Evolutionary conservation across 441 rosid genomes (phyloP).

Genomic region (Geranium incanum): DNA sequence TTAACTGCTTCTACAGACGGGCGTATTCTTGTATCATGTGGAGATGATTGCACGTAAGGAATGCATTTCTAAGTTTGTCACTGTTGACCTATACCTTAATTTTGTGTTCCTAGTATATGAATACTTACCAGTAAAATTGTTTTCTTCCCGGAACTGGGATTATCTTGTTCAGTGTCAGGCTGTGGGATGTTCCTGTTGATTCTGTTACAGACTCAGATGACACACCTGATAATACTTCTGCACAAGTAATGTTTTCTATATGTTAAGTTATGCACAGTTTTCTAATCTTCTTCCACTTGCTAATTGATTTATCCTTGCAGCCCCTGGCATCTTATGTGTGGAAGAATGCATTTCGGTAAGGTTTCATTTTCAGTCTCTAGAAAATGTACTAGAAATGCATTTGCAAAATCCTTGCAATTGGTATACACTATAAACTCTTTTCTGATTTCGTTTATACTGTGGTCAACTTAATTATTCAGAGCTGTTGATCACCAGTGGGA

Average conservation of each 20-base stretch:
- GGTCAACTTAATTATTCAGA: slow-evolving; percentile 31
- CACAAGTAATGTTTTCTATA: slow-evolving; percentile 41
- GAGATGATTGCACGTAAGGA: slow-evolving; percentile 85
- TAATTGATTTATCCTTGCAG: slow-evolving; percentile 35
- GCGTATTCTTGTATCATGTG: slow-evolving; percentile 63
- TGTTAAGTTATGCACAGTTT: slow-evolving; percentile 4
- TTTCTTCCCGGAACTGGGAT: neutral
- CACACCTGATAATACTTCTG: slow-evolving; percentile 30
- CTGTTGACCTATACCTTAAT: neutral
- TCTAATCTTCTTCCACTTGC: slow-evolving; percentile 9
- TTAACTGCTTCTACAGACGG: slow-evolving; percentile 87
- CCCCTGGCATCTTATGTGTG: slow-evolving; percentile 61
- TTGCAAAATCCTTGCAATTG: neutral
- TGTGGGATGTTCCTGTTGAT: slow-evolving; percentile 84
- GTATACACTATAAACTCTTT: neutral
- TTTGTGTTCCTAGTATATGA: neutral
- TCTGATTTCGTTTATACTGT: neutral
- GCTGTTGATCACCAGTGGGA: slow-evolving; percentile 94
- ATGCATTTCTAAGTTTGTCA: slow-evolving; percentile 10
- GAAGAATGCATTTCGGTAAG: slow-evolving; percentile 81
- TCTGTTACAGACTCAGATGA: slow-evolving; percentile 38
- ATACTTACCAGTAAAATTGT: slow-evolving; percentile 1
- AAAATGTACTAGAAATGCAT: neutral
- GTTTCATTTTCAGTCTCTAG: slow-evolving; percentile 4
- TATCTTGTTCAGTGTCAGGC: slow-evolving; percentile 58